Base-by-base conservation (phyloP, 768 basidiomycete species). In the Pholiota conissans region DNA sequence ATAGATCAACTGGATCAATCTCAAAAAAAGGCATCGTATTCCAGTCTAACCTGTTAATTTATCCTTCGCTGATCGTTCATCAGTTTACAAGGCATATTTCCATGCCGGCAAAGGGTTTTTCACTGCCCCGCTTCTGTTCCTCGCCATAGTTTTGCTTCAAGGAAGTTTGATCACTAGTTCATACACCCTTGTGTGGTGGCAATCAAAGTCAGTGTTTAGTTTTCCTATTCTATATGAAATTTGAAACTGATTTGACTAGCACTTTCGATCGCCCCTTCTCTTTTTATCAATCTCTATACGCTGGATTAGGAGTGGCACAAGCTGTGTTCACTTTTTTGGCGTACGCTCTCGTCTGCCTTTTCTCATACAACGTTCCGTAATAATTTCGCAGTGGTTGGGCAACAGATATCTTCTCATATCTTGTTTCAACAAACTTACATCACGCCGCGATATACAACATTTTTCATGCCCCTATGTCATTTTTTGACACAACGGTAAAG, bases 171-270 rank as follows among this genome's bases (percentile, higher is more conserved):
- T 88, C 51, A 67, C 86, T 62, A 87, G 83, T 61, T 80, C 83
- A 53, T 88, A 89, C 59, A 85, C 84, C 47, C 73, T 91, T 14
- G 83, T 89, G 16, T 90, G 84, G 83, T 88, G 89, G 89, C 81
- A 89, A 66, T 76, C 73, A 40, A 78, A 86, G 83, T 84, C 46
- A 52, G 79, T 72, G 11, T 5, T 40, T 26, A 9, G 13, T 40
- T 52, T 30, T 27, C 26, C 27, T 27, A 49, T 18, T 5, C 47
- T n/a, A 34, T 18, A 14, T 52, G 18, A 28, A 26, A 20, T 29
- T 37, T 18, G 20, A n/a, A 29, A 48, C 26, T 49, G 27, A 30
- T 7, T 46, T 3, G 49, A 10, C 24, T 51, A 85, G 79, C 64
- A 73, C 72, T 32, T 85, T 79, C 66, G 46, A 79, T 47, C 73